phyloP scores from a whole-genome alignment of 208 protist species.

The Trypanosoma brucei region DNA sequence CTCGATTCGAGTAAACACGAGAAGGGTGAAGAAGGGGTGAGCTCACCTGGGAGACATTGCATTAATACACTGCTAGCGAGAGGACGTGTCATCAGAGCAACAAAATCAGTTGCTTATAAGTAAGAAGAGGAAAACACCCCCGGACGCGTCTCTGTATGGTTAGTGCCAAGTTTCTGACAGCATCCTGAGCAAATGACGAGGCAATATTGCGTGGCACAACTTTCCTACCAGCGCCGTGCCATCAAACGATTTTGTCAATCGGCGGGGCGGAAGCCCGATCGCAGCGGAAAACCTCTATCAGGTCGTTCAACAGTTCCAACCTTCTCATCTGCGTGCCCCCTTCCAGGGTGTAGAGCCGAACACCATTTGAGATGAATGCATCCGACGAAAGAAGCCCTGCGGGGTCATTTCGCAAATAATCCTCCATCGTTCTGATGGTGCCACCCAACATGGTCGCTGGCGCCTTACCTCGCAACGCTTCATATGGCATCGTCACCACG shows the following conservation, averaged over 20 bases:
- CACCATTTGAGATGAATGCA: slow-evolving; percentile 66
- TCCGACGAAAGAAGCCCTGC: slow-evolving; percentile 47
- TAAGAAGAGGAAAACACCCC: too few relatives aligned
- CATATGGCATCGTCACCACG: slow-evolving; percentile 60
- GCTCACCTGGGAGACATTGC: too few relatives aligned
- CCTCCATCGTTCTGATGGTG: slow-evolving; percentile 48
- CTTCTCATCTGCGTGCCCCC: slow-evolving; percentile 36
- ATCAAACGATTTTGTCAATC: slow-evolving; percentile 53
- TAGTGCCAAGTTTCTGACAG: too few relatives aligned
- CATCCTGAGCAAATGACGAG: too few relatives aligned
- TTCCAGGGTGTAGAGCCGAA: slow-evolving; percentile 76
- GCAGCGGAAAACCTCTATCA: slow-evolving; percentile 76
- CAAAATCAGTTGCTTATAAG: too few relatives aligned
- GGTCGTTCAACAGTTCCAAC: slow-evolving; percentile 42
- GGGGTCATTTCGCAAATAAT: slow-evolving; percentile 52
- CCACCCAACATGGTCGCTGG: slow-evolving; percentile 20
- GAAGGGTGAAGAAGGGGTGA: too few relatives aligned
- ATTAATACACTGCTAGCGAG: too few relatives aligned
- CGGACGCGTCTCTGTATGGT: too few relatives aligned
- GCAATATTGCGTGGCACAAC: too few relatives aligned
- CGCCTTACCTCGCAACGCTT: slow-evolving; percentile 12
- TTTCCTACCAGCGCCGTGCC: too few relatives aligned
- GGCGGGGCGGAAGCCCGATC: slow-evolving; percentile 48
- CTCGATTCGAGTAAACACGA: too few relatives aligned
- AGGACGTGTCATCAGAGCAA: too few relatives aligned